Evolutionary conservation across 371 early-diverging fungal species (phyloP).

Genomic region (Pancytospora epiphaga): DNA sequence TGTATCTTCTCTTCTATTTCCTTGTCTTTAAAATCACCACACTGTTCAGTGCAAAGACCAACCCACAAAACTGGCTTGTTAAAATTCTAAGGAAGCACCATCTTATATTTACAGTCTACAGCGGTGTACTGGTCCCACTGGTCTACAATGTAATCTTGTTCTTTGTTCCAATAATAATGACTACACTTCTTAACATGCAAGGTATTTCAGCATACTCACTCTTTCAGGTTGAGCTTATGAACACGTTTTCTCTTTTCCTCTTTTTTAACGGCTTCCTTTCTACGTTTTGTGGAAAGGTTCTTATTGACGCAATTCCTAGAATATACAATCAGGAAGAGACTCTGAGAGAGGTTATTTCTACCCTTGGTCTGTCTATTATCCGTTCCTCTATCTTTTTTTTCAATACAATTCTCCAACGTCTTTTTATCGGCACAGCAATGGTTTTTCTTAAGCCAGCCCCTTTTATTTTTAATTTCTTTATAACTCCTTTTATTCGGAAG

Average conservation of each 20-base stretch:
- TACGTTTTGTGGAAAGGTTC: slow-evolving; percentile 50
- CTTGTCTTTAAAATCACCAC: slow-evolving; percentile 36
- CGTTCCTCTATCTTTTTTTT: slow-evolving; percentile 55
- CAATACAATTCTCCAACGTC: slow-evolving; percentile 59
- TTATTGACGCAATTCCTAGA: slow-evolving; percentile 30
- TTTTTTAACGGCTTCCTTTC: slow-evolving; percentile 61
- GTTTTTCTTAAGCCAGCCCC: slow-evolving; percentile 53
- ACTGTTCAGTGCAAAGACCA: slow-evolving; percentile 4
- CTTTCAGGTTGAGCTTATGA: slow-evolving; percentile 54
- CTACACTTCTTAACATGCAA: slow-evolving; percentile 46
- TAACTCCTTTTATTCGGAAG: slow-evolving; percentile 29
- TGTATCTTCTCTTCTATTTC: slow-evolving; percentile 50
- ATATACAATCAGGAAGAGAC: slow-evolving; percentile 10
- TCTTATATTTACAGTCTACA: slow-evolving; percentile 30
- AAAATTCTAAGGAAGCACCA: slow-evolving; percentile 31
- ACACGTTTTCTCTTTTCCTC: slow-evolving; percentile 54
- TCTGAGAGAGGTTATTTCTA: slow-evolving; percentile 13
- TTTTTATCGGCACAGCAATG: slow-evolving; percentile 47
- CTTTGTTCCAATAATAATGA: slow-evolving; percentile 51
- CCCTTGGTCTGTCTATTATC: slow-evolving; percentile 36
- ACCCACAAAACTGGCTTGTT: slow-evolving; percentile 14
- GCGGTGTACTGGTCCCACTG: slow-evolving; percentile 56
- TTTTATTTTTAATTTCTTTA: slow-evolving; percentile 40
- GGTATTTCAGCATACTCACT: slow-evolving; percentile 49
- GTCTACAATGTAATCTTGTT: slow-evolving; percentile 52